Conservation (phyloP, 805 yeast species). For the Maudiozyma serrabonitensis region DNA sequence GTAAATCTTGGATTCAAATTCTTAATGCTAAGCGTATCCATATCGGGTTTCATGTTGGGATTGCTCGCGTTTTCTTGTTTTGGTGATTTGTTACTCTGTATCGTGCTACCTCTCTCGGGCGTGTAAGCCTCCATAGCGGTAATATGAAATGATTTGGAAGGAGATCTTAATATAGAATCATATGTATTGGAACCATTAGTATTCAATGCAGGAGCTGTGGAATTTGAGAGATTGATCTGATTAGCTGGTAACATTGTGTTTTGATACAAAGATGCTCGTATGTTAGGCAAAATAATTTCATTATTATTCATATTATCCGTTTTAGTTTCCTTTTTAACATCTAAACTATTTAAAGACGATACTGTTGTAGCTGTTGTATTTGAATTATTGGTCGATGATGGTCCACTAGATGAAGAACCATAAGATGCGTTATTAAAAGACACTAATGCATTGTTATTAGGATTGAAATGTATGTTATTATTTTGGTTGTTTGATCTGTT, state of each 20-base stretch:
- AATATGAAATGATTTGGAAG: slow-evolving; percentile 36
- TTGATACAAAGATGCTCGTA: slow-evolving; percentile 3
- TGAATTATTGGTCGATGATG: slow-evolving; percentile 5
- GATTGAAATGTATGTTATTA: background rate
- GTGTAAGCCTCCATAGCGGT: slow-evolving; percentile 55
- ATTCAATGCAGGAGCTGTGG: slow-evolving; percentile 8
- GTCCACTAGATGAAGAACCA: slow-evolving; percentile 6
- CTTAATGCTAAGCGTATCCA: background rate
- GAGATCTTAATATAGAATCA: slow-evolving; percentile 25
- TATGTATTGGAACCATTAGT: slow-evolving; percentile 17
- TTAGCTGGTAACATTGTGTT: background rate
- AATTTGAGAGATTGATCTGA: background rate
- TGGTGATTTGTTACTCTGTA: slow-evolving; percentile 15
- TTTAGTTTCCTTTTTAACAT: background rate
- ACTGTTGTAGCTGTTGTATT: background rate
- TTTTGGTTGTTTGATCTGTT: background rate
- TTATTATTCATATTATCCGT: background rate
- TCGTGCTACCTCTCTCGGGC: slow-evolving; percentile 44
- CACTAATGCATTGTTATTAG: slow-evolving; percentile 11
- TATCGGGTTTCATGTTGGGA: background rate
- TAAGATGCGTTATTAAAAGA: slow-evolving; percentile 10
- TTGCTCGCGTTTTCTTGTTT: slow-evolving; percentile 11
- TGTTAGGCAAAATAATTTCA: slow-evolving; percentile 2
- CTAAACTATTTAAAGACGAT: slow-evolving; percentile 3
- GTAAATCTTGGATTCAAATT: slow-evolving; percentile 5